phyloP scores from a whole-genome alignment of 257 asterid genomes.

The Solanum ahanhuiri region DNA sequence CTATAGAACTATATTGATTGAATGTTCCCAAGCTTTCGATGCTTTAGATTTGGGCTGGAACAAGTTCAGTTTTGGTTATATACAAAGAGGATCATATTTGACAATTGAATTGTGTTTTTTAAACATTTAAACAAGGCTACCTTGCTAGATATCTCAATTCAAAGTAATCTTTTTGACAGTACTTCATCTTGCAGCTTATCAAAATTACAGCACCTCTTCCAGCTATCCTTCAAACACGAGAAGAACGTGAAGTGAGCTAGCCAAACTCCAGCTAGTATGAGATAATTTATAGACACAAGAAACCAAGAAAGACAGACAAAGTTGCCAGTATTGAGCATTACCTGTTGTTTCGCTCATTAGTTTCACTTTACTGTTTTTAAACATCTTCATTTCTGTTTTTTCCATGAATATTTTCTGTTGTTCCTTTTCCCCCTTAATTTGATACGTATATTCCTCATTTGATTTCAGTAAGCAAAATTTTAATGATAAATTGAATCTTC shows the following conservation, averaged over 20 bases:
- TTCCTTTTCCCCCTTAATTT: neutral
- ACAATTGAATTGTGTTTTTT: neutral
- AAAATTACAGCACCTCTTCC: constrained; percentile 66
- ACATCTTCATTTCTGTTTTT: neutral
- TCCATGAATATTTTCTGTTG: neutral
- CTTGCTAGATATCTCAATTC: neutral
- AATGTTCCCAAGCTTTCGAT: neutral
- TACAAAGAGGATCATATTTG: neutral
- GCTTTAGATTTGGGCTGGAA: neutral
- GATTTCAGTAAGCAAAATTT: neutral
- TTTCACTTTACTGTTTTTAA: too few relatives aligned
- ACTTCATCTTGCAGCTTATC: constrained; percentile 33
- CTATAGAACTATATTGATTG: neutral
- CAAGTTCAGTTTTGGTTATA: neutral
- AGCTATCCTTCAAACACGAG: constrained; percentile 28
- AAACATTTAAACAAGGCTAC: neutral
- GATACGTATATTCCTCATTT: neutral
- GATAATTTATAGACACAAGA: neutral
- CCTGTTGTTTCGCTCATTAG: neutral
- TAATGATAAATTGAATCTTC: neutral
- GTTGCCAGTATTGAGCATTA: neutral
- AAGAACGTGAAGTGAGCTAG: constrained; percentile 14
- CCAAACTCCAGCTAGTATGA: neutral
- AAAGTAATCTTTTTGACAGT: neutral
- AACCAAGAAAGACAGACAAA: neutral